A percentile compares a stretch with the other conserved stretches of the same genome.
Evolutionary conservation across 345 rosid genomes (phyloP).

Genomic region (Pugionium cornutum): DNA sequence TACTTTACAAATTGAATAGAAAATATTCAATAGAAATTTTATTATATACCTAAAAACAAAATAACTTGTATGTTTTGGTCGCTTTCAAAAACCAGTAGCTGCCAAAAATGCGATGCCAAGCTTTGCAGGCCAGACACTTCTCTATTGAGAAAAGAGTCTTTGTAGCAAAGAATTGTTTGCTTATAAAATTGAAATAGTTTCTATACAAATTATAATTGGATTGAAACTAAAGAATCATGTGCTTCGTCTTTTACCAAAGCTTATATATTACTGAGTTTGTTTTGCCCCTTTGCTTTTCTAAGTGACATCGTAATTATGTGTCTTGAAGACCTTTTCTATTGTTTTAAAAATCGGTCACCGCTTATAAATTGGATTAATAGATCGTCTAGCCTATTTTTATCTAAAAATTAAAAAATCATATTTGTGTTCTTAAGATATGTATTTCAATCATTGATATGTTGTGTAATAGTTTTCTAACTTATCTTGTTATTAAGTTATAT

Average conservation of each 20-base stretch:
- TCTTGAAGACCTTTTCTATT: not conserved
- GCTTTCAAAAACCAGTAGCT: constrained; percentile 28
- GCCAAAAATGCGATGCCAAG: constrained; percentile 38
- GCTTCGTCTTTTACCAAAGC: constrained; percentile 14
- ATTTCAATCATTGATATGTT: too few species aligned
- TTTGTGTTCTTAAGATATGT: too few species aligned
- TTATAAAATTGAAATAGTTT: constrained; percentile 8
- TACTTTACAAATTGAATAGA: constrained; percentile 11
- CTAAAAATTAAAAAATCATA: too few species aligned
- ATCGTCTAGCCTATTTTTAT: too few species aligned
- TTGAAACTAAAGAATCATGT: constrained; percentile 19
- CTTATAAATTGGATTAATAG: too few species aligned
- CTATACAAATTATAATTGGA: constrained; percentile 14
- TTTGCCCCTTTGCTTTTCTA: not conserved
- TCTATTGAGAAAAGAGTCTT: constrained; percentile 26
- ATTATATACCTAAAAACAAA: not conserved
- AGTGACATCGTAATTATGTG: constrained; percentile 9
- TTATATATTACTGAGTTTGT: not conserved
- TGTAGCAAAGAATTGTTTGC: constrained; percentile 30
- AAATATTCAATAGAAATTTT: not conserved
- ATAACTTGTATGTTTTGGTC: constrained; percentile 4
- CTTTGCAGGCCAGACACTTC: constrained; percentile 25
- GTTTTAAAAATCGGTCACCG: too few species aligned
- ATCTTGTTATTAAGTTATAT: too few species aligned
- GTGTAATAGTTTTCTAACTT: too few species aligned